These are phyloP conservation scores for Raphidocelis subcapitata DNA, from an alignment of 139 green algal species.

Conservation along the genomic window DNA sequence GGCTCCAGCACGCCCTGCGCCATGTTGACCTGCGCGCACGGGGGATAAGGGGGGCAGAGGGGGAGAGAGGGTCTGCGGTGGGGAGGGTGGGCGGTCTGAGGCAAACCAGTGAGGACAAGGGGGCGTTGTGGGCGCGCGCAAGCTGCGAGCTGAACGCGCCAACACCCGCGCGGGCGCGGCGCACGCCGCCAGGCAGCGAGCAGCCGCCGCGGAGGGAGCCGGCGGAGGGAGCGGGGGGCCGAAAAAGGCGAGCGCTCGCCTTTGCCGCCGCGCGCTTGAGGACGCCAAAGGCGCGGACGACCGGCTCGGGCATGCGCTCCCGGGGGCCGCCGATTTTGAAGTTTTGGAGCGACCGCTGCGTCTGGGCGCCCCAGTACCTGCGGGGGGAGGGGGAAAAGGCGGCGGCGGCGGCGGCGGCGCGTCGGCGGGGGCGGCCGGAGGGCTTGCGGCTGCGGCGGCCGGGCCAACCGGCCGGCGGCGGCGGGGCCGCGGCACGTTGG, in stretches of 20 bases:
- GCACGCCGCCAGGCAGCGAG: too few relatives aligned
- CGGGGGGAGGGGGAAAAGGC: background rate
- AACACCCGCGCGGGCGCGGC: too few relatives aligned
- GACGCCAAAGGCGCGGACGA: constrained; percentile 90
- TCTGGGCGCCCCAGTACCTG: constrained; percentile 98
- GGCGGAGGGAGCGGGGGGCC: too few relatives aligned
- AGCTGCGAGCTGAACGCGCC: too few relatives aligned
- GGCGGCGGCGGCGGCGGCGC: too few relatives aligned
- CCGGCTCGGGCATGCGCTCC: constrained; percentile 91
- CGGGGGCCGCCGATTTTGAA: constrained; percentile 94
- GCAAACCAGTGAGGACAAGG: too few relatives aligned
- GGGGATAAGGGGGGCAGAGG: background rate
- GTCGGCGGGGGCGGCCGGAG: too few relatives aligned
- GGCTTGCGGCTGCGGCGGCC: too few relatives aligned
- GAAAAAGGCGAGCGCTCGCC: constrained; percentile 29
- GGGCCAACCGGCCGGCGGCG: background rate
- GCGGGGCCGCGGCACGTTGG: too few relatives aligned
- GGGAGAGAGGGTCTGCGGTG: background rate
- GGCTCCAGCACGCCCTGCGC: constrained; percentile 57
- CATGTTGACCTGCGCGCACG: constrained; percentile 69
- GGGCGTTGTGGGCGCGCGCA: too few relatives aligned
- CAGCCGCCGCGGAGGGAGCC: too few relatives aligned
- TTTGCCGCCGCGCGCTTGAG: constrained; percentile 87
- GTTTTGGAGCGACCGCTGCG: constrained; percentile 92
- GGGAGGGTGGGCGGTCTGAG: too few relatives aligned